phyloP scores from a whole-genome alignment of 2,329 filamentous ascomycete species.

The Bipolaris sorokiniana region DNA sequence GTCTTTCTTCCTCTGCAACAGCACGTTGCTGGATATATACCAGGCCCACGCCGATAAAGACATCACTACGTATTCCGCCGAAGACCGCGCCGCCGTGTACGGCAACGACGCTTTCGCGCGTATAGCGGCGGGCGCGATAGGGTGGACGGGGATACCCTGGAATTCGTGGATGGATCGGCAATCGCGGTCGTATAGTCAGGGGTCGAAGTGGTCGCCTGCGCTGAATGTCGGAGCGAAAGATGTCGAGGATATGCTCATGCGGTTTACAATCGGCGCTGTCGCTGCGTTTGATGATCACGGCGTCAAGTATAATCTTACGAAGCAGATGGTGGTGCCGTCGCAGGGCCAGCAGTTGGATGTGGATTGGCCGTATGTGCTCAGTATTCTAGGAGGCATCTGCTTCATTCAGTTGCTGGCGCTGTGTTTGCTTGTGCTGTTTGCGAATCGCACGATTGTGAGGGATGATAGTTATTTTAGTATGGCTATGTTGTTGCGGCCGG shows the following conservation, averaged over 20 bases:
- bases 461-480: slow-evolving; percentile 42
- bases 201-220: slow-evolving; percentile 35
- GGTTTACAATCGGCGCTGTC: slow-evolving; percentile 40
- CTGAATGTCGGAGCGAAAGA: slow-evolving; percentile 1
- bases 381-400: slow-evolving; percentile 18
- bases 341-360: slow-evolving; percentile 40
- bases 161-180: slow-evolving; percentile 22
- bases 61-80: slow-evolving; percentile 21
- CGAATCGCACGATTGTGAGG: slow-evolving; percentile 39
- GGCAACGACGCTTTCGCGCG: slow-evolving; percentile 37
- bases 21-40: slow-evolving; percentile 23
- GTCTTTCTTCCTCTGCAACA: slow-evolving; percentile 41
- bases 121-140: slow-evolving; percentile 40
- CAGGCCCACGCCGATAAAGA: slow-evolving; percentile 21
- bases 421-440: slow-evolving; percentile 15
- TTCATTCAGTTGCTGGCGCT: slow-evolving; percentile 31
- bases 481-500: slow-evolving; percentile 41
- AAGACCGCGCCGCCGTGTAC: slow-evolving; percentile 31
- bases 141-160: slow-evolving; percentile 38
- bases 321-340: slow-evolving; percentile 12
- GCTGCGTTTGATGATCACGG: slow-evolving; percentile 46
- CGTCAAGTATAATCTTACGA: slow-evolving; percentile 26
- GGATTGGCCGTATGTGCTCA: slow-evolving; percentile 35
- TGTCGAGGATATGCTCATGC: slow-evolving; percentile 34
- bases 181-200: slow-evolving; percentile 28